Percentiles rank a stretch among this genome's conserved stretches.
These are phyloP conservation scores for Candida berthetii DNA, from an alignment of 805 yeast genomes.

Conservation along the genomic window DNA sequence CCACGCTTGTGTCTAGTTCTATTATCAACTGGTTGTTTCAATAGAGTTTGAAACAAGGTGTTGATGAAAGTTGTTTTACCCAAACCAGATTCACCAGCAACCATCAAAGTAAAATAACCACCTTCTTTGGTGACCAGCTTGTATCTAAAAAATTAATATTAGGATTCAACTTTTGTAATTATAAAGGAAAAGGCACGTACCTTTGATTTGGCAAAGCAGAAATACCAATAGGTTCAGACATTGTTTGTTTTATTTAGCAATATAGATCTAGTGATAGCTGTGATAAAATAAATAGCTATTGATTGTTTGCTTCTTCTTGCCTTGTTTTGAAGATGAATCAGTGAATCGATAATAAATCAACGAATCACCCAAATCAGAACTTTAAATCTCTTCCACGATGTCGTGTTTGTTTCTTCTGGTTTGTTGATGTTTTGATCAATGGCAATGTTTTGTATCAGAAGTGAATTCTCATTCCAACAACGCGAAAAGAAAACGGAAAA, in stretches of 20 bases:
- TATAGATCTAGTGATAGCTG: background rate
- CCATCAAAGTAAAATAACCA: constrained; percentile 73
- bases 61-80: constrained; percentile 92
- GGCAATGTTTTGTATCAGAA: too few species aligned
- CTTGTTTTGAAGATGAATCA: too few species aligned
- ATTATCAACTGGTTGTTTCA: constrained; percentile 46
- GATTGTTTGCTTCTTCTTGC: too few species aligned
- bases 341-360: too few species aligned
- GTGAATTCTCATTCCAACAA: too few species aligned
- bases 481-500: too few species aligned
- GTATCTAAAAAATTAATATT: constrained; percentile 38
- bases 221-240: constrained; percentile 23
- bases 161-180: background rate
- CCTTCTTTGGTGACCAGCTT: constrained; percentile 73
- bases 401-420: background rate
- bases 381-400: too few species aligned
- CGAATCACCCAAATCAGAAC: too few species aligned
- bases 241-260: constrained; percentile 1
- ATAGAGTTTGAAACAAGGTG: constrained; percentile 71
- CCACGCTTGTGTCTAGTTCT: constrained; percentile 45
- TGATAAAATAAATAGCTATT: too few species aligned
- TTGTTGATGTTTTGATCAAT: too few species aligned
- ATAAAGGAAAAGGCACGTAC: constrained; percentile 10
- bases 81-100: constrained; percentile 87
- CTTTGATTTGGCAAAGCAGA: constrained; percentile 23